Base-by-base conservation (phyloP, 805 yeast species). In the Yamadazyma laniorum region DNA sequence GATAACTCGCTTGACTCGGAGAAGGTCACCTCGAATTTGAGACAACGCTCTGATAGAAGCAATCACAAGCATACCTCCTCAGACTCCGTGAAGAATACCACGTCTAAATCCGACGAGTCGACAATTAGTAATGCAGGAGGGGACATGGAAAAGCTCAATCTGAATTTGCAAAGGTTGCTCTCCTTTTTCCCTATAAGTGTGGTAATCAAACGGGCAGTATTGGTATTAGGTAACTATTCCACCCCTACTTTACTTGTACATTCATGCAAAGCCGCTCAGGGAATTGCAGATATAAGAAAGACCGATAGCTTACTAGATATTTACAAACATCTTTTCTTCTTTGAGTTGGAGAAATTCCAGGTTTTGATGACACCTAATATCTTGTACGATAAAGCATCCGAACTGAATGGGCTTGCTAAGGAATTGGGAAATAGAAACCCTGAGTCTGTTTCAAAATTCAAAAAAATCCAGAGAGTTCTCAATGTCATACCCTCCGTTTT, bases 201-300 rank as follows among this genome's bases (percentile, higher is more conserved):
- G 2, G 59, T 65, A 6, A 65, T 86, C 9, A 74, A 67, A 31
- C 82, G 77, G 39, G 88, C 91, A 1, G 82, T 95, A 0, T 34
- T 87, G 18, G 83, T 87, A 1, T 52, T 88, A 15, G 99, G 99
- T 6, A 91, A 90, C 58, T 70, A 73, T 42, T 72, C 77, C 12
- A 88, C 96, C 0, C 82, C 93, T 1, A 77, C 90, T 1, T 61
- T 93, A 8, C 45, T 85, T 30, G 79, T 88, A 3, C 65, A 74
- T 3, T 80, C 88, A 6, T 82, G 72, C 50, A 67, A 73, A 4
- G 55, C 67, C 1, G 79, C 79, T 1, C 61, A 61, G 11, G 89
- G 88, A 0, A 39, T 67, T 0, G 42, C 82, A 2, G 96, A 90
- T 57, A 65, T 76, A 8, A 58, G 68, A 3, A 61, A 61, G 11